phyloP scores from a whole-genome alignment of 2,329 filamentous ascomycete species.

The Fusarium globosum region DNA sequence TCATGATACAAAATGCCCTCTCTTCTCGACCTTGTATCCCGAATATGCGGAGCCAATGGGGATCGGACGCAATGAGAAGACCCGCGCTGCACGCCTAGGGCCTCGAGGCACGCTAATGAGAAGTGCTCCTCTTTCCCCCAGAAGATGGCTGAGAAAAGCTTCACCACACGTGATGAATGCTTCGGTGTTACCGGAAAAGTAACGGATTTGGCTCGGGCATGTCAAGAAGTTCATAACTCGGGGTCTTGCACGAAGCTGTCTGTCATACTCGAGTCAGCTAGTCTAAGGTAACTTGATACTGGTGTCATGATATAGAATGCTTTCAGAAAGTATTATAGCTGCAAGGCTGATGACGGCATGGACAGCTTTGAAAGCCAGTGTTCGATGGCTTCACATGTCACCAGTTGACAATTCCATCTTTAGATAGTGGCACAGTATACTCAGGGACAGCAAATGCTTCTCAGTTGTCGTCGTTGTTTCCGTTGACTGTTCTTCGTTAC shows the following conservation, averaged over 20 bases:
- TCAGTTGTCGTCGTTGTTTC: not conserved
- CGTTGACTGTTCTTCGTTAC: not conserved
- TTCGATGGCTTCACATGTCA: not conserved
- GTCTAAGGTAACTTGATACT: not conserved
- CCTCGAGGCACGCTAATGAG: not conserved
- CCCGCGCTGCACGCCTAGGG: conserved; percentile 16
- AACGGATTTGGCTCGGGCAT: conserved; percentile 20
- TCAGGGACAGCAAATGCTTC: too few relatives aligned
- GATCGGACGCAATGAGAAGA: conserved; percentile 22
- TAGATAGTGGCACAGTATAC: not conserved
- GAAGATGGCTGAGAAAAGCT: conserved; percentile 31
- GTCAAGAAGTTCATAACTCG: not conserved
- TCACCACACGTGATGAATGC: conserved; percentile 24
- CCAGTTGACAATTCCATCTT: not conserved
- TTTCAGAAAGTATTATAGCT: not conserved
- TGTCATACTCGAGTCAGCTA: not conserved
- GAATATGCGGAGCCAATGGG: conserved; percentile 29
- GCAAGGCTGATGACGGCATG: conserved; percentile 12
- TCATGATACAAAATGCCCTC: not conserved
- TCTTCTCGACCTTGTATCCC: not conserved
- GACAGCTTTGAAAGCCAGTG: not conserved
- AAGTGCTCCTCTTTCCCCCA: conserved; percentile 17
- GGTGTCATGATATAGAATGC: not conserved
- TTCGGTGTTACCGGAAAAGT: conserved; percentile 27
- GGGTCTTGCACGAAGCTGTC: conserved; percentile 1